Conservation (phyloP, 345 rosid genomes). For the Brassica rapa region DNA sequence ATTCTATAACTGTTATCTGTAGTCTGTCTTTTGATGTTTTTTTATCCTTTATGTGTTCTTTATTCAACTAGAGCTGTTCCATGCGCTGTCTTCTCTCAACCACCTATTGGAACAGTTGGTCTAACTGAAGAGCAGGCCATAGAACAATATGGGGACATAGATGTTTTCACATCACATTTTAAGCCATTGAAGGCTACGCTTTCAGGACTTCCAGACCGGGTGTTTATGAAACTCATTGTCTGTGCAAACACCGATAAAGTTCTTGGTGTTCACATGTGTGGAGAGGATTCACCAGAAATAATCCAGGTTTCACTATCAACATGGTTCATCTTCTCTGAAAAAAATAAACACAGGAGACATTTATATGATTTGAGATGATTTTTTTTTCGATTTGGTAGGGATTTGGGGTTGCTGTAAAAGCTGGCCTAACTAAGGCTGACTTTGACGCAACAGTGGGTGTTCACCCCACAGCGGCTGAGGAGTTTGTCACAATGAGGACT, state of each 20-base stretch:
- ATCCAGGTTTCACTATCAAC: conserved; percentile 53
- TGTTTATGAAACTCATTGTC: conserved; percentile 81
- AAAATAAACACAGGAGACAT: background rate
- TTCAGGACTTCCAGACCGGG: conserved; percentile 89
- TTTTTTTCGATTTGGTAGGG: conserved; percentile 51
- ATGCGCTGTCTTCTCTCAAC: conserved; percentile 94
- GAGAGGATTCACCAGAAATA: conserved; percentile 87
- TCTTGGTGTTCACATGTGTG: conserved; percentile 86
- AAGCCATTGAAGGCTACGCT: conserved; percentile 70
- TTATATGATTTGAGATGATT: background rate
- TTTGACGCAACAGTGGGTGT: conserved; percentile 87
- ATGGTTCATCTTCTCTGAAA: conserved; percentile 6
- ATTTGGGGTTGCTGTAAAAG: conserved; percentile 90
- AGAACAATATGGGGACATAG: conserved; percentile 71
- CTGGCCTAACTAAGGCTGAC: conserved; percentile 71
- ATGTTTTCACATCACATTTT: conserved; percentile 82
- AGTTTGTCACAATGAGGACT: conserved; percentile 88
- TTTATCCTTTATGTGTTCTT: conserved; percentile 5
- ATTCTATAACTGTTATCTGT: background rate
- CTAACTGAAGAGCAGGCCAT: conserved; percentile 90
- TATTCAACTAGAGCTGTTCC: conserved; percentile 70
- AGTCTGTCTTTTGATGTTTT: background rate
- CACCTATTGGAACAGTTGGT: conserved; percentile 96
- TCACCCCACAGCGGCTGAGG: conserved; percentile 93
- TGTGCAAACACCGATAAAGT: conserved; percentile 75